Percentiles rank a stretch among this genome's conserved stretches.
Evolutionary conservation across 176 grass and related monocot genomes (phyloP).

Genomic region (Aechmea fasciata): DNA sequence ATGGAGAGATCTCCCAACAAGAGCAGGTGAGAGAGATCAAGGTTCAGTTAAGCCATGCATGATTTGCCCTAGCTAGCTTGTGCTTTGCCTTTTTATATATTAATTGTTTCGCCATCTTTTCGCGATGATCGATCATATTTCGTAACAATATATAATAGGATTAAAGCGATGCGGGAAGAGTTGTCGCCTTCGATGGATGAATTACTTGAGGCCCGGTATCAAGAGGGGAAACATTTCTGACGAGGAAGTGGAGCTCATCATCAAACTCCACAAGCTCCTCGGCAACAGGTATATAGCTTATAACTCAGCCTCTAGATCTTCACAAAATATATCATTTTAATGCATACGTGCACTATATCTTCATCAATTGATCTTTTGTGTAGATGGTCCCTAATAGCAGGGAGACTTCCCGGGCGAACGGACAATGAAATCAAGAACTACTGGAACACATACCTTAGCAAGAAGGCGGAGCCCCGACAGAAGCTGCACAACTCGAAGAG

Average conservation of each 20-base stretch:
- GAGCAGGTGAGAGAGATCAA: constrained; percentile 6
- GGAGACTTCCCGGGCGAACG: constrained; percentile 24
- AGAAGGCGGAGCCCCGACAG: constrained; percentile 3
- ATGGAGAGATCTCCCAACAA: constrained; percentile 32
- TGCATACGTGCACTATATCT: no score
- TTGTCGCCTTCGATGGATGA: constrained; percentile 34
- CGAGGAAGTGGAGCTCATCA: constrained; percentile 34
- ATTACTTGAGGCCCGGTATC: constrained; percentile 36
- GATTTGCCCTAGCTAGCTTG: not conserved
- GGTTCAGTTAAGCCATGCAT: no score
- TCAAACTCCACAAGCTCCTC: constrained; percentile 33
- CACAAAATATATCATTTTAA: no score
- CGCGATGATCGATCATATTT: not conserved
- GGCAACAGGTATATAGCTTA: constrained; percentile 18
- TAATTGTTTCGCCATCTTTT: not conserved
- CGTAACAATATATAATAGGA: not conserved
- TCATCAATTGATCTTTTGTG: no score
- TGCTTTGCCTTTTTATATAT: not conserved
- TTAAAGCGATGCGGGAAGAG: constrained; percentile 29
- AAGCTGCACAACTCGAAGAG: not conserved
- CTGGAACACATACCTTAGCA: constrained; percentile 34
- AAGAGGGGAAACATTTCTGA: constrained; percentile 37
- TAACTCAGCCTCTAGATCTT: no score
- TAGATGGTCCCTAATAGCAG: constrained; percentile 37
- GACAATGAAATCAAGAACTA: constrained; percentile 23